Conservation (phyloP, 75 land plant genomes). For the Sequoia sempervirens region DNA sequence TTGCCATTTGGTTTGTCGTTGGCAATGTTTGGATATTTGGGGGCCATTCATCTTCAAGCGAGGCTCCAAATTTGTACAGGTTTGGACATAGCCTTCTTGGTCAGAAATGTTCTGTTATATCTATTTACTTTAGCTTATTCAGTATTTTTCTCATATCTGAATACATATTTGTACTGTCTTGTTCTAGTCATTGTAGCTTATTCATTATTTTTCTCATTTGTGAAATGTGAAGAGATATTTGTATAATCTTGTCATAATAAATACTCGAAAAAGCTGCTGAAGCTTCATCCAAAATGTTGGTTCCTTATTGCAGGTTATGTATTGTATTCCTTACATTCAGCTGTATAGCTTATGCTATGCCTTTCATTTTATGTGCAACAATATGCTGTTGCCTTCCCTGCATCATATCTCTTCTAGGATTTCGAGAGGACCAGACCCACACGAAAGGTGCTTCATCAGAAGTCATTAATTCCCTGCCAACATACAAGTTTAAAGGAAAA, state of each 20-base stretch:
- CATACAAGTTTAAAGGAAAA: conserved; percentile 75
- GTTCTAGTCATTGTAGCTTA: neutral
- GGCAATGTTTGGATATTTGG: conserved; percentile 99
- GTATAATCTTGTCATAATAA: neutral
- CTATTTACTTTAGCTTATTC: neutral
- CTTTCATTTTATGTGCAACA: conserved; percentile 85
- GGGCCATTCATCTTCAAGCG: conserved; percentile 75
- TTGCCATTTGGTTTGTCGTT: conserved; percentile 96
- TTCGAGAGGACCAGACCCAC: conserved; percentile 65
- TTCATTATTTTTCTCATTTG: neutral
- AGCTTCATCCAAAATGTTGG: neutral
- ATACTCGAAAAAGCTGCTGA: neutral
- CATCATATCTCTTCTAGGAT: conserved; percentile 75
- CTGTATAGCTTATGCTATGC: conserved; percentile 98
- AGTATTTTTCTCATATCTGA: neutral
- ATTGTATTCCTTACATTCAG: conserved; percentile 89
- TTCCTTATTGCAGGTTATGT: conserved; percentile 60
- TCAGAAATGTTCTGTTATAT: neutral
- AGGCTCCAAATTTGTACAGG: conserved; percentile 98
- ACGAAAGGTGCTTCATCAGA: conserved; percentile 75
- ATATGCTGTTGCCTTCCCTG: conserved; percentile 98
- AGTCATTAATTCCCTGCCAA: conserved; percentile 70
- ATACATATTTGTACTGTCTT: neutral
- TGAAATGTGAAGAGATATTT: neutral
- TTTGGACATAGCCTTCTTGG: conserved; percentile 10